Conservation (phyloP, 2,329 filamentous ascomycete species). For the Metarhizium guizhouense region DNA sequence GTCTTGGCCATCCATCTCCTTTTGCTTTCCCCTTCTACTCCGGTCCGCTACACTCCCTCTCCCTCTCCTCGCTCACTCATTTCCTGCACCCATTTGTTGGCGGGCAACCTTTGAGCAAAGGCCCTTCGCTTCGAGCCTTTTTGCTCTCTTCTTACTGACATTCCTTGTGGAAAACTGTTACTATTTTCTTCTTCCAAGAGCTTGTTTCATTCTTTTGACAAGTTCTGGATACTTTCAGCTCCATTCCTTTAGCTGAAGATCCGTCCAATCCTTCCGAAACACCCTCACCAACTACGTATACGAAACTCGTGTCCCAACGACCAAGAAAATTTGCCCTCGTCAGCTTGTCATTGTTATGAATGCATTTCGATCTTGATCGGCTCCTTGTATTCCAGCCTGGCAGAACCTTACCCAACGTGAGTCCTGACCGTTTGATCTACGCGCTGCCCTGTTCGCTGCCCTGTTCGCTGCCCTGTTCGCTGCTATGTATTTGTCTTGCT, state of each 20-base stretch:
- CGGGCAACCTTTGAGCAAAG: not conserved
- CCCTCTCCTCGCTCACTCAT: not conserved
- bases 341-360: not conserved
- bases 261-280: conserved; percentile 28
- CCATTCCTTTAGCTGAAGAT: conserved; percentile 25
- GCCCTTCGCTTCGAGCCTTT: not conserved
- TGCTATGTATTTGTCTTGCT: conserved; percentile 1
- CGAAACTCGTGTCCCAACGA: conserved; percentile 1
- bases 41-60: not conserved
- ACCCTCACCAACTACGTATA: conserved; percentile 3
- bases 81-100: not conserved
- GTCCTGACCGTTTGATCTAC: not conserved
- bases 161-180: no score
- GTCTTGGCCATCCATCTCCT: not conserved
- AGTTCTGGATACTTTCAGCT: conserved; percentile 12
- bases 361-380: not conserved
- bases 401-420: not conserved
- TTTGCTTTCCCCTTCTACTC: conserved; percentile 1
- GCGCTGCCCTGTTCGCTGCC: conserved; percentile 1
- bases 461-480: conserved; percentile 1
- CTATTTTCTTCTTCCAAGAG: not conserved
- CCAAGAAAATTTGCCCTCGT: conserved; percentile 1
- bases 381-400: not conserved
- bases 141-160: not conserved
- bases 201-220: not conserved